Evolutionary conservation across 768 basidiomycete species (phyloP), one percentile per base, ranked within the genome.

Genomic region (Suillus americanus): DNA sequence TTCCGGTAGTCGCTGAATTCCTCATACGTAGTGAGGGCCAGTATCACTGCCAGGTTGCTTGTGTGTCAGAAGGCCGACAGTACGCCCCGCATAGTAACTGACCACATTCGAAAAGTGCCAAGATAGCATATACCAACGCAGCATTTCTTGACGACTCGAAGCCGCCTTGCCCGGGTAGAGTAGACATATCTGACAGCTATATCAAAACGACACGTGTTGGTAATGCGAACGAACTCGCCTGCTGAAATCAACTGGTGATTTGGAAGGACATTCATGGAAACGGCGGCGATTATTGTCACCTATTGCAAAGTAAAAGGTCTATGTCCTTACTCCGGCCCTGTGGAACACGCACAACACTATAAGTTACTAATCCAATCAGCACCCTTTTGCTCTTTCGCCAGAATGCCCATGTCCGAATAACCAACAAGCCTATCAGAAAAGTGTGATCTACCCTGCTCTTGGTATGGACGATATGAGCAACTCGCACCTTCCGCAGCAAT

Each of bases 341-440:
- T 2, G n/a, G 28, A 16, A 28, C 7, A 61, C 64, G 40, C 37
- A 73, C 70, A 1, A 4, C 7, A 37, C 28, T 55, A 7, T 65
- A 73, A n/a, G 25, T 5, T 10, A 56, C 13, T 25, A 73, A 69
- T 30, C 64, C 68, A 28, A 57, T 67, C 30, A 64, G 51, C 4
- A 71, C 13, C 9, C 51, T 33, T 35, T 56, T 71, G 35, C 67
- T 35, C 9, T 66, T 45, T 33, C 65, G 48, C 70, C 70, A 71
- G 16, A 67, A 72, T 1, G 71, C 71, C 35, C 65, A 70, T 10
- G 70, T 72, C 62, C 66, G 68, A 23, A 71, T 23, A 53, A 65
- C 6, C 3, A 71, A 61, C 38, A 71, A 66, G 37, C 53, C 71
- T 72, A 48, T 23, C 20, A 8, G 37, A n/a, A n/a, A 48, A 28